Base-by-base conservation (phyloP, 139 green algal species). In the Picochlorum costavermella region DNA sequence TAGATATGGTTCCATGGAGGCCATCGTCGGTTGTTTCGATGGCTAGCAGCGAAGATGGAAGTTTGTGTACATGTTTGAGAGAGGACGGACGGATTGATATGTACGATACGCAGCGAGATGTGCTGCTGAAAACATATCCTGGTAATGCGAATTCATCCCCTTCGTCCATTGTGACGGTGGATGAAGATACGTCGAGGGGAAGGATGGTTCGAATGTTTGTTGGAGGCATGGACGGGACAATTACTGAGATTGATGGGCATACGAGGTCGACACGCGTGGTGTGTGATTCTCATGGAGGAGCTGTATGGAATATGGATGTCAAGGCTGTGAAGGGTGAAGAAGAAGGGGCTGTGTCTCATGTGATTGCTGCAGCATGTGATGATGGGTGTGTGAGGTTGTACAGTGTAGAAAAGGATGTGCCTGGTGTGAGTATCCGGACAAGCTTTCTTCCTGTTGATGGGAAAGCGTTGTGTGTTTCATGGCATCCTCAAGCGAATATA, bases 321-420 rank as follows among this genome's bases (percentile, higher is more conserved):
- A 26, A 45, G 48, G 30, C 6, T 29, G 9, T 55, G 20, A 16
- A 17, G 5, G 64, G 20, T n/a, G 14, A 31, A 45, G 55, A 13
- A 36, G 53, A 23, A 10, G 12, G 5, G 9, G 16, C 50, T 9
- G n/a, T 46, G 20, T 40, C 33, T 31, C 50, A 37, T 17, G 50
- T 58, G 30, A 16, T 98, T 6, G 91, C 90, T 16, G 84, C 88
- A 8, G 91, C 88, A 17, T 96, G 90, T 67, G 92, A 96, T 65
- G 92, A 98, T 60, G 91, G 92, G 60, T 82, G 71, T 62, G 67
- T 92, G 36, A 77, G 90, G 5, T 60, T 98, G 25, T 92, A 95
- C 55, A 53, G 40, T 1, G 73, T 84, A 4, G 71, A 89, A 49
- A 67, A 51, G 1, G 73, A 74, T 20, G 69, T 73, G 14, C 74